Evolutionary conservation across 148 eudicot species (phyloP).

Genomic region (Rheum nobile): DNA sequence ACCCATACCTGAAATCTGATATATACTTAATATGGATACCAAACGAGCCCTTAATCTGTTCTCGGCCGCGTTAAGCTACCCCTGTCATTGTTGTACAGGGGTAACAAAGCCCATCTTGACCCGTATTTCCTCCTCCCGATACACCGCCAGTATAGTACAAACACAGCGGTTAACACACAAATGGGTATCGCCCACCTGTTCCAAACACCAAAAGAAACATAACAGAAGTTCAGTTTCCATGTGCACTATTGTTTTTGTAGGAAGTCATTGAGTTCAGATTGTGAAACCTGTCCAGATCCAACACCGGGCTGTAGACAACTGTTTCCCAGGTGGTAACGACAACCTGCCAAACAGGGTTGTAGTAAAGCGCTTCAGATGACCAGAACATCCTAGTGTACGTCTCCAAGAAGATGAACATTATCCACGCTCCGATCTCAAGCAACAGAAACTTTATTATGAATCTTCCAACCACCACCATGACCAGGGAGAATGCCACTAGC

Average conservation of each 20-base stretch:
- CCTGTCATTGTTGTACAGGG: constrained; percentile 56
- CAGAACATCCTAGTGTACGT: constrained; percentile 97
- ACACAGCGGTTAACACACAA: constrained; percentile 27
- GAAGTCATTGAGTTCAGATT: neutral
- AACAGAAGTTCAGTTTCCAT: neutral
- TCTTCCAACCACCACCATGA: constrained; percentile 89
- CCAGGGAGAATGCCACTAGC: constrained; percentile 89
- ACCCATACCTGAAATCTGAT: too few species aligned
- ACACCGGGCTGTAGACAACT: constrained; percentile 78
- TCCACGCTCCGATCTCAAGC: constrained; percentile 92
- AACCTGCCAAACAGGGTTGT: constrained; percentile 88
- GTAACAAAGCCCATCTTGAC: constrained; percentile 29
- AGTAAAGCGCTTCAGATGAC: constrained; percentile 96
- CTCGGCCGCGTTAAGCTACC: constrained; percentile 36
- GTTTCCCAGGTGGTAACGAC: constrained; percentile 87
- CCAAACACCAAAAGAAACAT: neutral
- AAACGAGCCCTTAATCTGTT: constrained; percentile 36
- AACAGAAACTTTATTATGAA: constrained; percentile 71
- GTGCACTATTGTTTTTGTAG: neutral
- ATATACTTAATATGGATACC: too few species aligned
- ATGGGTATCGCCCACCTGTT: constrained; percentile 92
- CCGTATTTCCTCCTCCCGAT: constrained; percentile 64
- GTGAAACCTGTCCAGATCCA: constrained; percentile 86
- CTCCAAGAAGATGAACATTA: constrained; percentile 91
- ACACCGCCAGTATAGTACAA: constrained; percentile 79